A percentile compares a stretch with the other conserved stretches of the same genome.
Conservation (phyloP, 805 yeast species). For the Schwanniomyces pseudopolymorphus region DNA sequence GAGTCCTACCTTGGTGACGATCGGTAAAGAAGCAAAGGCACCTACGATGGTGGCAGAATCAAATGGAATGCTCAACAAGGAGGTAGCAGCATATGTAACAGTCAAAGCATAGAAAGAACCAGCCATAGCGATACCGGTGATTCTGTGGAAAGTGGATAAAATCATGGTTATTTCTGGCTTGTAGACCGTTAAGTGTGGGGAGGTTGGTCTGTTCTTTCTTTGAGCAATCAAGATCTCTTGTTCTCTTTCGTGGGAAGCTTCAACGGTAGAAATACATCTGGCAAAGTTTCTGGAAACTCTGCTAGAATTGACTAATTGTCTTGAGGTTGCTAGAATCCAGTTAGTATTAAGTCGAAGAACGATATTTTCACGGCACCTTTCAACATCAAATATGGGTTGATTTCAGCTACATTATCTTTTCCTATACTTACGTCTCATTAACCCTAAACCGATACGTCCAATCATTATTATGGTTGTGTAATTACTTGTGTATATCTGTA, state of each 20-base stretch:
- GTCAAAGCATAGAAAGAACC: conserved; percentile 77
- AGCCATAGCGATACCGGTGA: conserved; percentile 83
- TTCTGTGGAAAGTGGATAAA: conserved; percentile 80
- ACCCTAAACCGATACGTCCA: conserved; percentile 34
- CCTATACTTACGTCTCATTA: conserved; percentile 22
- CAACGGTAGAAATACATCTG: conserved; percentile 31
- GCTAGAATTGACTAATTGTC: conserved; percentile 9
- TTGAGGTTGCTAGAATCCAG: conserved; percentile 13
- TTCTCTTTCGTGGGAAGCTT: conserved; percentile 61
- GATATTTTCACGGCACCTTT: no score
- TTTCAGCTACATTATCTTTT: neutral
- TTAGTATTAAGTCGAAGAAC: conserved; percentile 14
- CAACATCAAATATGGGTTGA: neutral
- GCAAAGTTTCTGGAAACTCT: conserved; percentile 7
- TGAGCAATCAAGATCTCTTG: conserved; percentile 72
- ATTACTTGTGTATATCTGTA: neutral
- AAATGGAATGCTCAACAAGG: conserved; percentile 55
- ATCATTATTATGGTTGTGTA: conserved; percentile 20
- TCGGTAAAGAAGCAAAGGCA: conserved; percentile 62
- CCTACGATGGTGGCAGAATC: conserved; percentile 55
- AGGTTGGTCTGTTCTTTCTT: conserved; percentile 82
- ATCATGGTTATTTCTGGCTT: conserved; percentile 87
- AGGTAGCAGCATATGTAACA: conserved; percentile 68
- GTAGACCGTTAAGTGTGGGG: conserved; percentile 89
- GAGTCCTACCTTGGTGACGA: conserved; percentile 55